Evolutionary conservation across 352 stramenopile genomes (phyloP), one percentile per base, ranked within the genome.

Genomic region (Detonula confervacea): DNA sequence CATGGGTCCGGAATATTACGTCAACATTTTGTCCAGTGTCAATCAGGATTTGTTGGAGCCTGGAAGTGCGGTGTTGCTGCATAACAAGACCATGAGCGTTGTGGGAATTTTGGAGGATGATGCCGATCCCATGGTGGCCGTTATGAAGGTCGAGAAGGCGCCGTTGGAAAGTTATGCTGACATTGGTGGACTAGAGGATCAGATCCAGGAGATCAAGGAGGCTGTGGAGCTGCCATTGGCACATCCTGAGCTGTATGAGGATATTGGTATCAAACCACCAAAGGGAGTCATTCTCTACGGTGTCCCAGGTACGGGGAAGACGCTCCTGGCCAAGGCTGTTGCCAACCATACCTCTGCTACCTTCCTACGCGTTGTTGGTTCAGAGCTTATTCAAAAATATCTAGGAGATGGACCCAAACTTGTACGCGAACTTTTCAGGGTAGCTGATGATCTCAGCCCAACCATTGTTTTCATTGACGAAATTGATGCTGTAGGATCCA

Each of bases 391-490:
- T 87, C 98, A 99, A 86, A 99, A 99, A 91, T 99, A 98, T 87
- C 76, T 99, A n/a, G 97, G 97, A 65, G 97, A 99, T 83, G 97
- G 98, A 37, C 97, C 98, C 14, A 99, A 99, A 90, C 93, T 99
- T 24, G 98, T 99, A 39, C 95, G 98, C 35, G 97, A 99, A 86
- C 96, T 99, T 68, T 99, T 99, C 89, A 93, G 97, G 14, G 97
- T 99, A 61, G 98, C 98, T 3, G 96, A 99, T 79, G 97, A 99
- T 86, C 88, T 98, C 57, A 97, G 96, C 67, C 97, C 97, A 16
- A 98, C 97, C 16, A 99, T 99, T 89, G 97, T 99, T 35, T 99
- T 99, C 87, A 99, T 99, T 83, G 98, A 99, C 90, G 98, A 99
- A 89, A 99, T 99, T 86, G 98, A 99, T 87, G 97, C 98, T 0